A percentile compares a stretch with the other conserved stretches of the same genome.
Evolutionary conservation across 352 stramenopile genomes (phyloP).

Genomic region (Phytophthora sp.): DNA sequence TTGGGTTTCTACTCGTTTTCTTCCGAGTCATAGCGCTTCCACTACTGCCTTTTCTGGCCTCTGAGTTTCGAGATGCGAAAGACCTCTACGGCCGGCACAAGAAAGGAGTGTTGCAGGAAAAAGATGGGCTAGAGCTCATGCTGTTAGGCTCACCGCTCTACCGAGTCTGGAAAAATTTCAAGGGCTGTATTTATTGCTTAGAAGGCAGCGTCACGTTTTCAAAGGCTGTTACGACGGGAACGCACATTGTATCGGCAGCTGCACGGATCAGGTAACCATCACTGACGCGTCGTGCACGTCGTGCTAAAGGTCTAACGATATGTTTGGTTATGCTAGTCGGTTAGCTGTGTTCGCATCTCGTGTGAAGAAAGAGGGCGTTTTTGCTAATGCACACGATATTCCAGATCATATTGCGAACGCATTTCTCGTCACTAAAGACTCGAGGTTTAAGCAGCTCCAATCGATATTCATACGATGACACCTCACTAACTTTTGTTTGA

Average conservation of each 20-base stretch:
- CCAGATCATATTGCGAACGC: constrained; percentile 65
- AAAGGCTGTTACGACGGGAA: constrained; percentile 61
- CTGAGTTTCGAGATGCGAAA: constrained; percentile 46
- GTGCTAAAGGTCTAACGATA: constrained; percentile 3
- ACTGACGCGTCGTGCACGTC: background rate
- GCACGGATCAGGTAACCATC: constrained; percentile 45
- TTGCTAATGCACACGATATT: constrained; percentile 58
- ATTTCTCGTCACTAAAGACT: constrained; percentile 63
- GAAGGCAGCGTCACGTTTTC: constrained; percentile 70
- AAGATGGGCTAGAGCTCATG: constrained; percentile 74
- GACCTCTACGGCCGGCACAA: constrained; percentile 37
- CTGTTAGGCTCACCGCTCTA: constrained; percentile 71
- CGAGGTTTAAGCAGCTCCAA: constrained; percentile 31
- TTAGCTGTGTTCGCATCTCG: constrained; percentile 54
- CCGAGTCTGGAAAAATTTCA: constrained; percentile 78
- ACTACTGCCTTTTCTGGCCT: constrained; percentile 62
- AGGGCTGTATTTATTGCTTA: constrained; percentile 71
- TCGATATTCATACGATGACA: background rate
- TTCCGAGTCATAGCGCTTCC: constrained; percentile 59
- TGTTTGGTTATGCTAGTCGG: constrained; percentile 21
- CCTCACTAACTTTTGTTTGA: constrained; percentile 8
- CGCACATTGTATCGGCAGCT: constrained; percentile 61
- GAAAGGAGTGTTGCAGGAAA: constrained; percentile 44
- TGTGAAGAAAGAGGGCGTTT: constrained; percentile 56
- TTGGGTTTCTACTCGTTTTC: constrained; percentile 54